phyloP scores from a whole-genome alignment of 768 basidiomycete species.

The Ramaria sp. region DNA sequence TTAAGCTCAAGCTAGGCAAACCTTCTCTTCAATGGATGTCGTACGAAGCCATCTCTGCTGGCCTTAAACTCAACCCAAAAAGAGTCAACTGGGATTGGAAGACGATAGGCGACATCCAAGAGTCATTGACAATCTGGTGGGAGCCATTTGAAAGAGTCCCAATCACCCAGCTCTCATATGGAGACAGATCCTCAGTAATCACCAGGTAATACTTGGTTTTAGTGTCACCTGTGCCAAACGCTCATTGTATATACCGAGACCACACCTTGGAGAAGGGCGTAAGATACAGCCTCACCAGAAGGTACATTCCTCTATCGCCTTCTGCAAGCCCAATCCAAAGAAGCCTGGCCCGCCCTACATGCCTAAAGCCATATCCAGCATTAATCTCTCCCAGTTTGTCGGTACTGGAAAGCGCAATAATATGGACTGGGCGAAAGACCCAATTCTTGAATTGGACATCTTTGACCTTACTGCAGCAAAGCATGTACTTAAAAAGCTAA shows the following conservation, averaged over 20 bases:
- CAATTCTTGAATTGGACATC: too few species aligned
- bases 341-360: conserved; percentile 9
- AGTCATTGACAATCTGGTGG: not conserved
- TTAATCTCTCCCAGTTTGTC: too few species aligned
- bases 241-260: not conserved
- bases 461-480: too few species aligned
- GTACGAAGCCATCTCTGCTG: conserved; percentile 18
- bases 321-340: conserved; percentile 1
- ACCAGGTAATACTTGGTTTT: not conserved
- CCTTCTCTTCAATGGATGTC: conserved; percentile 24
- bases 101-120: not conserved
- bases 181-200: not conserved
- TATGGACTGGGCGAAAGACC: not conserved
- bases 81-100: not conserved
- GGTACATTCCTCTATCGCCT: conserved; percentile 14
- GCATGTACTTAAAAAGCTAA: too few species aligned
- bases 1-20: conserved; percentile 3
- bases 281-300: conserved; percentile 11
- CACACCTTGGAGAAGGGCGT: conserved; percentile 1
- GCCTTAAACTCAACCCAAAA: conserved; percentile 16
- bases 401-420: too few species aligned
- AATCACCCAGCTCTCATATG: not conserved
- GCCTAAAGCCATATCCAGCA: conserved; percentile 1
- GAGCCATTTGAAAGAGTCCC: not conserved
- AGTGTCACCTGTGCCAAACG: not conserved